Conservation (phyloP, 768 basidiomycete species). For the Russula olivacea region DNA sequence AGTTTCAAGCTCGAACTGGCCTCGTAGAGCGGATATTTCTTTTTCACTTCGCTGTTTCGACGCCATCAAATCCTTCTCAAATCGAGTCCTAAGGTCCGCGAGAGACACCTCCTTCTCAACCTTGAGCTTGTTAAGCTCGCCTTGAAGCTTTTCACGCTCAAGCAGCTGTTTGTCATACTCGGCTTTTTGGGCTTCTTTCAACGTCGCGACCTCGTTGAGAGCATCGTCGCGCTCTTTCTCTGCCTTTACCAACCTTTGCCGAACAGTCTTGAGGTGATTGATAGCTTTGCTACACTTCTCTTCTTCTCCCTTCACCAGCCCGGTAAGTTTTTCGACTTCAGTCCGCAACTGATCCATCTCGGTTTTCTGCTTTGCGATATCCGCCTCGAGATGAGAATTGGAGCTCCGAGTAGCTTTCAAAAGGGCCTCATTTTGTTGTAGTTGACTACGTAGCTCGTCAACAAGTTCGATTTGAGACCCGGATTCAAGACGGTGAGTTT, state of each 20-base stretch:
- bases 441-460: slow-evolving; percentile 59
- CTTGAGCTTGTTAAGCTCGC: slow-evolving; percentile 57
- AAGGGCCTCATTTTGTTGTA: slow-evolving; percentile 65
- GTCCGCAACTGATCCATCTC: slow-evolving; percentile 55
- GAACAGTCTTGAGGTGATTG: slow-evolving; percentile 86
- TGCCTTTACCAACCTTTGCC: slow-evolving; percentile 93
- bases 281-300: slow-evolving; percentile 96
- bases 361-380: slow-evolving; percentile 43
- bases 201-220: slow-evolving; percentile 50
- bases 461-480: slow-evolving; percentile 74
- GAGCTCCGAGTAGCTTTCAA: slow-evolving; percentile 52
- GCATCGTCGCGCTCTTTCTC: slow-evolving; percentile 90
- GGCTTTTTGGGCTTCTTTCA: slow-evolving; percentile 48
- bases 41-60: slow-evolving; percentile 67
- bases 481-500: slow-evolving; percentile 75
- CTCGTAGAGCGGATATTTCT: slow-evolving; percentile 57
- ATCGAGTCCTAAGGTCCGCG: slow-evolving; percentile 54
- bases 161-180: slow-evolving; percentile 39
- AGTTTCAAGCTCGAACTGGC: slow-evolving; percentile 73
- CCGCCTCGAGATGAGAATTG: slow-evolving; percentile 44
- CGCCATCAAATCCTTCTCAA: slow-evolving; percentile 61
- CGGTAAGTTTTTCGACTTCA: slow-evolving; percentile 58
- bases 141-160: slow-evolving; percentile 50
- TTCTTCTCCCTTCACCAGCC: slow-evolving; percentile 83
- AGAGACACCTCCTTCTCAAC: slow-evolving; percentile 59